These are phyloP conservation scores for Fusarium oxysporum DNA, from an alignment of 2,329 filamentous ascomycete species.

Conservation along the genomic window DNA sequence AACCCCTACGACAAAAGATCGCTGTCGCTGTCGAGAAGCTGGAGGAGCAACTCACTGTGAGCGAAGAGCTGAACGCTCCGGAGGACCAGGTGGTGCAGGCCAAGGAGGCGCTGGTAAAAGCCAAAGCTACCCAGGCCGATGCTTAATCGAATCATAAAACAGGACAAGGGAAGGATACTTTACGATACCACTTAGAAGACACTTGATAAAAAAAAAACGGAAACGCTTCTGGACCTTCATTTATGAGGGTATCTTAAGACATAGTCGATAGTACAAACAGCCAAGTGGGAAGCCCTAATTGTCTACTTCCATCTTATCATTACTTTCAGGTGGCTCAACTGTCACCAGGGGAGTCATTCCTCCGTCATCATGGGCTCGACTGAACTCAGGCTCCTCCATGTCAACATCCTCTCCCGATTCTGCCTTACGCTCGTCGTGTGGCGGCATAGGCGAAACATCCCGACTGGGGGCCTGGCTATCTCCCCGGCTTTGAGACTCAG, in stretches of 20 bases:
- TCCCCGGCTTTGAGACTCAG: conserved; percentile 37
- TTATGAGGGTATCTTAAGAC: conserved; percentile 45
- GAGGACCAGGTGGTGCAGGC: conserved; percentile 67
- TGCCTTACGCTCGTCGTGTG: conserved; percentile 49
- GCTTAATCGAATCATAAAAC: not conserved
- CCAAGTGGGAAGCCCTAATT: conserved; percentile 44
- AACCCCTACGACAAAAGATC: conserved; percentile 77
- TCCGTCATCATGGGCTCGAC: conserved; percentile 57
- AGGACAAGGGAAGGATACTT: conserved; percentile 7
- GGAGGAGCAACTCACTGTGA: conserved; percentile 79
- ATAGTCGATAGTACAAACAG: conserved; percentile 2
- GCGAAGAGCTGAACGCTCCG: conserved; percentile 59
- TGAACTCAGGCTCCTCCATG: conserved; percentile 63
- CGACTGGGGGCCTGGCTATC: conserved; percentile 47
- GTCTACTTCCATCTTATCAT: conserved; percentile 75
- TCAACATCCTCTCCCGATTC: conserved; percentile 66
- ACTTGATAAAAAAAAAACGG: not conserved
- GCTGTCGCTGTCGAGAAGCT: conserved; percentile 76
- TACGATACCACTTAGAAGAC: conserved; percentile 35
- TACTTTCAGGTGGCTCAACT: conserved; percentile 61
- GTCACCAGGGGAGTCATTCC: conserved; percentile 58
- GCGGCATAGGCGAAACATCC: conserved; percentile 46
- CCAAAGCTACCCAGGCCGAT: conserved; percentile 52
- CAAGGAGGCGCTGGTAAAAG: conserved; percentile 63
- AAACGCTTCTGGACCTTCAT: conserved; percentile 25